Percentiles rank a stretch among this genome's conserved stretches.
Evolutionary conservation across 768 basidiomycete species (phyloP).

Genomic region (Russula dissimulans): DNA sequence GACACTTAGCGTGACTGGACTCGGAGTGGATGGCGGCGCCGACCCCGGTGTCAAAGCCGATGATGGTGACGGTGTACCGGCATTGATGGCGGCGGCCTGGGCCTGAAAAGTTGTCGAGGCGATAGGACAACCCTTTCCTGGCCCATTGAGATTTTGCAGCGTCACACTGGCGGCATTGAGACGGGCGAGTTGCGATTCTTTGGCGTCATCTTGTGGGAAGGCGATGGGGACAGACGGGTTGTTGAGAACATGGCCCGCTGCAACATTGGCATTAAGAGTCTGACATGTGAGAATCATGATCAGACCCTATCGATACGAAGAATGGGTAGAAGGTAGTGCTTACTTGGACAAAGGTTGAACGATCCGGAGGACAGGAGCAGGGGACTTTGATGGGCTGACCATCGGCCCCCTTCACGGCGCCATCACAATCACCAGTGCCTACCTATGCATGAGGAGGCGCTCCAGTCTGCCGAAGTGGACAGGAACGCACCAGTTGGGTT

Average conservation of each 20-base stretch:
- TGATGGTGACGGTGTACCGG: not conserved
- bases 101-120: conserved; percentile 51
- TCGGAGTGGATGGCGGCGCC: not conserved
- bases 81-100: conserved; percentile 20
- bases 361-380: conserved; percentile 54
- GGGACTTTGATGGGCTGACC: conserved; percentile 53
- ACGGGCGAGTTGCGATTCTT: conserved; percentile 32
- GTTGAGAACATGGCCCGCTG: conserved; percentile 6
- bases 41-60: not conserved
- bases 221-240: conserved; percentile 22
- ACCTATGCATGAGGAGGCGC: not conserved
- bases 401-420: conserved; percentile 45
- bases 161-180: conserved; percentile 53
- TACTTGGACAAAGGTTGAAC: conserved; percentile 44
- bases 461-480: not conserved
- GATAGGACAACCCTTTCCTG: conserved; percentile 58
- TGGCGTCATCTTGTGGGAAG: conserved; percentile 38
- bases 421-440: conserved; percentile 65
- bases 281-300: conserved; percentile 14
- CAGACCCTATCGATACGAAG: not conserved
- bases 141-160: conserved; percentile 61
- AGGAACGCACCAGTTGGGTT: conserved; percentile 48
- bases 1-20: not conserved
- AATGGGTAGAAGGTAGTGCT: not conserved
- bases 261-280: conserved; percentile 14